A percentile compares a stretch with the other conserved stretches of the same genome.
Evolutionary conservation across 768 basidiomycete genomes (phyloP).

Genomic region (Boletus subparvulus): DNA sequence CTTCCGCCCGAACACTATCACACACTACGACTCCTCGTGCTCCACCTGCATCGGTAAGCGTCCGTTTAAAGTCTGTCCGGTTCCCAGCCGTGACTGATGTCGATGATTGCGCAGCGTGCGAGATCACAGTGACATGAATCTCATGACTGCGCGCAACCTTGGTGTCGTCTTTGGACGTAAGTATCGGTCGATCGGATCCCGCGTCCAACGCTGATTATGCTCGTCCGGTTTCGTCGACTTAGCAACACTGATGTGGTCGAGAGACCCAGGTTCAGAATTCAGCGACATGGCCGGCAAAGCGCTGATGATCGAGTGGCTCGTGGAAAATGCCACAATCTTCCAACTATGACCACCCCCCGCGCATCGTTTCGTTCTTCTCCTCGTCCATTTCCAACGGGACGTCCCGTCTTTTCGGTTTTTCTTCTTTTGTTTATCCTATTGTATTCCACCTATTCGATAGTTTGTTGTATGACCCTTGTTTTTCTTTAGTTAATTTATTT

Average conservation of each 20-base stretch:
- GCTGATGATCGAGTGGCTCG: slow-evolving; percentile 88
- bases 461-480: slow-evolving; percentile 10
- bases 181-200: slow-evolving; percentile 29
- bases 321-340: slow-evolving; percentile 78
- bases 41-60: slow-evolving; percentile 81
- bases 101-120: slow-evolving; percentile 46
- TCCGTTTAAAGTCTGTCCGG: neutral
- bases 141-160: slow-evolving; percentile 93
- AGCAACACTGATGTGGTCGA: slow-evolving; percentile 95
- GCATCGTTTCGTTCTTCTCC: neutral
- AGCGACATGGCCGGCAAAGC: slow-evolving; percentile 98
- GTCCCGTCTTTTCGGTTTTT: neutral
- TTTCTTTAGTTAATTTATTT: slow-evolving; percentile 22
- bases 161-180: slow-evolving; percentile 98
- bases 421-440: slow-evolving; percentile 24
- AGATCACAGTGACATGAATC: slow-evolving; percentile 66
- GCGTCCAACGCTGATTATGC: neutral
- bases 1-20: slow-evolving; percentile 87
- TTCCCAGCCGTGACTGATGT: neutral
- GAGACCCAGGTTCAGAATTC: slow-evolving; percentile 85
- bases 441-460: slow-evolving; percentile 22
- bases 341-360: slow-evolving; percentile 2
- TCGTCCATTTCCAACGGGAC: neutral
- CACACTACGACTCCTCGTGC: slow-evolving; percentile 77
- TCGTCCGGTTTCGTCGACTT: slow-evolving; percentile 2